Percentiles rank a stretch among this genome's conserved stretches.
Conservation (phyloP, 345 rosid species). For the Camelina hispida region DNA sequence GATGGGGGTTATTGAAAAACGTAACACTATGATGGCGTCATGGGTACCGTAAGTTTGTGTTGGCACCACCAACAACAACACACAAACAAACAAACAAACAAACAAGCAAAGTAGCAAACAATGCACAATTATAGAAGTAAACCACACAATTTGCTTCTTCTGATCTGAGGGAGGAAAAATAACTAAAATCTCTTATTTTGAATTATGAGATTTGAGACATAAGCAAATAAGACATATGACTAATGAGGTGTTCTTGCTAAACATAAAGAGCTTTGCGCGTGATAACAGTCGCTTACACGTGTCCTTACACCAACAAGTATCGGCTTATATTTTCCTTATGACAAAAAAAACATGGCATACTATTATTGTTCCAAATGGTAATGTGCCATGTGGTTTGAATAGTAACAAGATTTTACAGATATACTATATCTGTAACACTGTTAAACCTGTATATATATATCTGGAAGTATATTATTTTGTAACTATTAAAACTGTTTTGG, state of each 20-base stretch:
- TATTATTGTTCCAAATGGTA: too few relatives aligned
- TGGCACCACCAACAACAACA: slow-evolving; percentile 11
- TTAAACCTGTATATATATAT: too few relatives aligned
- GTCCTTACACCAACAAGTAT: background rate
- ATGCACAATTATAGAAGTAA: background rate
- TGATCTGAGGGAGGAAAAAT: background rate
- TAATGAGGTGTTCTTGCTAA: slow-evolving; percentile 24
- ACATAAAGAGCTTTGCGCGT: slow-evolving; percentile 19
- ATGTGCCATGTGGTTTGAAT: too few relatives aligned
- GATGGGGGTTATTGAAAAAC: background rate
- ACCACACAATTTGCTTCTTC: background rate
- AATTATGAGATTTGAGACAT: slow-evolving; percentile 14
- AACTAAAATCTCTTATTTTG: background rate
- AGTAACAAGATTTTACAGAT: too few relatives aligned
- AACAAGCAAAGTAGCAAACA: background rate
- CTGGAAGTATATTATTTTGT: too few relatives aligned
- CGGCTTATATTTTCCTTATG: too few relatives aligned
- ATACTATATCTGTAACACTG: too few relatives aligned
- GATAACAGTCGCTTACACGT: slow-evolving; percentile 33
- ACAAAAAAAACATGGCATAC: too few relatives aligned
- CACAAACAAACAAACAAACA: background rate
- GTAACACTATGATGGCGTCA: slow-evolving; percentile 24
- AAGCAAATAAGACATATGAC: slow-evolving; percentile 13
- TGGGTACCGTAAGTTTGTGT: slow-evolving; percentile 21
- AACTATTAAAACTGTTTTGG: too few relatives aligned